Conservation (phyloP, 1,139 yeast species). For the Hyphopichia wangnamkhiaoensis region DNA sequence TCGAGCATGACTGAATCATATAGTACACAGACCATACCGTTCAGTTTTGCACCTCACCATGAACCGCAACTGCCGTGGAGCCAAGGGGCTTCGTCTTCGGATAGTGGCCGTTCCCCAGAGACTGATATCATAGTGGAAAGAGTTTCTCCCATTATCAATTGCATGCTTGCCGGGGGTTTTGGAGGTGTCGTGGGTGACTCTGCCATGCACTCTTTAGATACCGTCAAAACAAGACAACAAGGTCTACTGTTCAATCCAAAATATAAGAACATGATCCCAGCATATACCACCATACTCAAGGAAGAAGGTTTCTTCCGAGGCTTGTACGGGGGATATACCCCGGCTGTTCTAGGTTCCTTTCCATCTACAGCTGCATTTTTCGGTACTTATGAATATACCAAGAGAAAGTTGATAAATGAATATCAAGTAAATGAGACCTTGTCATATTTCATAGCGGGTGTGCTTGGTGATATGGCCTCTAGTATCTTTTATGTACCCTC, state of each 20-base stretch:
- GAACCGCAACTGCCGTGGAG: conserved; percentile 11
- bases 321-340: conserved; percentile 86
- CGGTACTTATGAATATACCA: conserved; percentile 82
- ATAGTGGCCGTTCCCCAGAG: conserved; percentile 4
- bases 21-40: conserved; percentile 48
- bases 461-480: conserved; percentile 86
- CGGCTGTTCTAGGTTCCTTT: conserved; percentile 88
- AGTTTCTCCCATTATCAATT: conserved; percentile 53
- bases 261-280: conserved; percentile 67
- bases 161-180: conserved; percentile 86
- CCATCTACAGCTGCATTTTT: conserved; percentile 94
- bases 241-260: conserved; percentile 74
- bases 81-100: not conserved
- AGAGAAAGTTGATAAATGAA: conserved; percentile 66
- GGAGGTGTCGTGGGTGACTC: conserved; percentile 96
- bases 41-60: conserved; percentile 32
- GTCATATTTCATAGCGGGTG: conserved; percentile 81
- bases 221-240: conserved; percentile 95
- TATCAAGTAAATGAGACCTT: conserved; percentile 74
- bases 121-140: not conserved
- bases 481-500: conserved; percentile 95
- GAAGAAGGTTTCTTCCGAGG: conserved; percentile 90
- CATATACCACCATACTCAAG: conserved; percentile 67
- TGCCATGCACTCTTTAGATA: conserved; percentile 91
- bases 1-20: conserved; percentile 29